Base-by-base conservation (phyloP, 2,329 filamentous ascomycete species). In the Apiospora arundinis region DNA sequence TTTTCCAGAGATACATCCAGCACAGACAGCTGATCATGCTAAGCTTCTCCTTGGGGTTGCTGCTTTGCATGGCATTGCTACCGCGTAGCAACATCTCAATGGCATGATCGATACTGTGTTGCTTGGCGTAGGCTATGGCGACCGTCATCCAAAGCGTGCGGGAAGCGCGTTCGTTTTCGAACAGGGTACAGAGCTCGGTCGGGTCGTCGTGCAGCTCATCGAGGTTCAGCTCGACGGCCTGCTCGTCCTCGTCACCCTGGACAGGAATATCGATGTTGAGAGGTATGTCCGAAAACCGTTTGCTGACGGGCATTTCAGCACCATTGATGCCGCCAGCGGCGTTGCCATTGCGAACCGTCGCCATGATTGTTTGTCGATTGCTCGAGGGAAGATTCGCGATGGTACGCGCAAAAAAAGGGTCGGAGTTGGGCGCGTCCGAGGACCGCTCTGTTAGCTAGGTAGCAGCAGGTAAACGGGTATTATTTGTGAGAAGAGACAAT, bases 121-220 rank as follows among this genome's bases (percentile, higher is more conserved):
- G 94, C 84, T 98, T 99, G 52, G 96, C 95, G 80, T 99, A 99
- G 67, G 95, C 95, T 72, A 98, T 88, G 56, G 97, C 93, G 75
- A 98, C 96, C n/a, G 94, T 95, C 87, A 99, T 95, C 97, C 97
- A 99, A 76, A 97, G 97, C 69, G 92, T 94, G 78, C 95, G 95
- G 48, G 94, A 92, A 21, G 95, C 95, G 78, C 92, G 91, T 82
- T 99, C 97, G 79, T 96, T 97, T 84, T 99, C 95, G 74, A 99
- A 91, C 68, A 99, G 88, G 42, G 94, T 96, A 82, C 96, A 99
- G 6, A 99, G 89, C 84, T 99, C 96, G 66, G 93, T 97, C 25
- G 94, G 94, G 80, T 98, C 96, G 81, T 98, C 96, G 73, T 95
- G 90, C 49, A 98, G 91, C 75, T 95, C 94, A 80, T 95, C 92